phyloP scores from a whole-genome alignment of 23 red algal genomes.

The Gracilaria domingensis region DNA sequence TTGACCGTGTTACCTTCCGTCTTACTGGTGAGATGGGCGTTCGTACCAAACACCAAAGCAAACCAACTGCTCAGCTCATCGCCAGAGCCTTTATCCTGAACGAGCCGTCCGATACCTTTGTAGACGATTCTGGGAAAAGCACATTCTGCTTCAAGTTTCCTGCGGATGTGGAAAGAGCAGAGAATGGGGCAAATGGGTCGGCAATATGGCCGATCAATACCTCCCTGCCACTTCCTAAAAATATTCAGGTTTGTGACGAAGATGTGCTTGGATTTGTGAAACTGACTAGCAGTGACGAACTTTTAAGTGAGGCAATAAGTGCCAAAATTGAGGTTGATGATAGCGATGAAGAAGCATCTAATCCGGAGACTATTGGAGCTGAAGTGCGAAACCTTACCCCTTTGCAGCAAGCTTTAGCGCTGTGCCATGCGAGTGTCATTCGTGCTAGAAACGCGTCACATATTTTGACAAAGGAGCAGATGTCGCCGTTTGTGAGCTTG shows the following conservation, averaged over 20 bases:
- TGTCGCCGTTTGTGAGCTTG: slow-evolving; percentile 62
- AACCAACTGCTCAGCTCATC: slow-evolving; percentile 76
- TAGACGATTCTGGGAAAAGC: neutral
- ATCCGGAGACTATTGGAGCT: slow-evolving; percentile 7
- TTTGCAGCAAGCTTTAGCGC: slow-evolving; percentile 62
- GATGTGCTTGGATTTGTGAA: slow-evolving; percentile 82
- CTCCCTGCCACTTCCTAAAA: slow-evolving; percentile 50
- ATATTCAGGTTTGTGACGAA: slow-evolving; percentile 82
- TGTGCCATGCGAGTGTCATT: slow-evolving; percentile 48
- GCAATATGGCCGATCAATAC: slow-evolving; percentile 1
- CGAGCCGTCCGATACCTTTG: neutral
- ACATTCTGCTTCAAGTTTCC: neutral
- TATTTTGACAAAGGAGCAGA: slow-evolving; percentile 45
- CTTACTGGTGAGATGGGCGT: slow-evolving; percentile 75
- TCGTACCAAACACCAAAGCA: slow-evolving; percentile 83
- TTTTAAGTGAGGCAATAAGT: neutral
- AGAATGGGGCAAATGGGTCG: neutral
- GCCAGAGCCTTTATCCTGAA: slow-evolving; percentile 54
- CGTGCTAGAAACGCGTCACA: slow-evolving; percentile 55
- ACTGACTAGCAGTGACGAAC: slow-evolving; percentile 26
- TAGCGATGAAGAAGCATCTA: slow-evolving; percentile 25
- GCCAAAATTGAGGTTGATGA: slow-evolving; percentile 15
- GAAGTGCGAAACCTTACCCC: slow-evolving; percentile 51
- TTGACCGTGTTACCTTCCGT: slow-evolving; percentile 41
- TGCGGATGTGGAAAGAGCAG: neutral